Conservation (phyloP, 805 yeast species). For the Zygosaccharomyces siamensis region DNA sequence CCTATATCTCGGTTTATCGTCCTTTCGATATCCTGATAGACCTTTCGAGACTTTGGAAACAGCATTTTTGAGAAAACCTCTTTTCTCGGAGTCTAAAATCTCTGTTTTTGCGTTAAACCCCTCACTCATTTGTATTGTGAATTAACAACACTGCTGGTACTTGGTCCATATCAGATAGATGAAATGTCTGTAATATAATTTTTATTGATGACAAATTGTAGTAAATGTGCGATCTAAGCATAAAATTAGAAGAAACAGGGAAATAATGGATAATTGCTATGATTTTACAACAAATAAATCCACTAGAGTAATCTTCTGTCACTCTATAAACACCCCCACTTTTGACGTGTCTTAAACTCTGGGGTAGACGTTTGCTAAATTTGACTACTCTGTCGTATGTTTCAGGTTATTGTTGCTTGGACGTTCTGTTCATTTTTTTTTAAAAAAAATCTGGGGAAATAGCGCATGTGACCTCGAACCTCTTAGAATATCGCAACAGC, state of each 20-base stretch:
- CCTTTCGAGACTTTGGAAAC: conserved; percentile 11
- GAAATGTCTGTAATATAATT: background rate
- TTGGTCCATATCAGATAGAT: conserved; percentile 3
- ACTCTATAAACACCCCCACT: background rate
- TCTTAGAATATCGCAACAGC: background rate
- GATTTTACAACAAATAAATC: background rate
- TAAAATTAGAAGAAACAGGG: background rate
- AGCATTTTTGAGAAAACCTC: conserved; percentile 13
- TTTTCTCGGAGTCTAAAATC: conserved; percentile 9
- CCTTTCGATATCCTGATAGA: conserved; percentile 13
- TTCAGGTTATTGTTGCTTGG: background rate
- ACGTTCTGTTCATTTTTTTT: background rate
- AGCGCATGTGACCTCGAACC: background rate
- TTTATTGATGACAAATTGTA: background rate
- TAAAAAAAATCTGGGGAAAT: background rate
- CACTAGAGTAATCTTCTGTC: background rate
- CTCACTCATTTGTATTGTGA: conserved; percentile 7
- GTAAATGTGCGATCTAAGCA: background rate
- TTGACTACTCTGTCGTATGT: background rate
- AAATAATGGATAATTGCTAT: background rate
- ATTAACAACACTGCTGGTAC: background rate
- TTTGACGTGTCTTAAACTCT: background rate
- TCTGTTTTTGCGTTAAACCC: conserved; percentile 7
- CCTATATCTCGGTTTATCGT: background rate
- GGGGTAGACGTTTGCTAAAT: background rate